Conservation (phyloP, 257 asterid species). For the Craterostigma plantagineum region DNA sequence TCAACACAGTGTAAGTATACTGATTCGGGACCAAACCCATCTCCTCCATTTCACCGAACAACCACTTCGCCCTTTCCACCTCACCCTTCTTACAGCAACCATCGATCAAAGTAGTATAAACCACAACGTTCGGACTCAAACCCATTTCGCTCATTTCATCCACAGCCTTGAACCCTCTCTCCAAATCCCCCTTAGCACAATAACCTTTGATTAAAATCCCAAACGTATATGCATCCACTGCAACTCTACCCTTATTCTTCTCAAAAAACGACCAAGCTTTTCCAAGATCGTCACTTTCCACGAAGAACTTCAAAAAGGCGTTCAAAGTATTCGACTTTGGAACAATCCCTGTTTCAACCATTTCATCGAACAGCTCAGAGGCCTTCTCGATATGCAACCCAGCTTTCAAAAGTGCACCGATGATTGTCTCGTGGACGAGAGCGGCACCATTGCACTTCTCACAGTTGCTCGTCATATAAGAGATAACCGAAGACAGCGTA, state of each 20-base stretch:
- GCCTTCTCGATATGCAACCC: constrained; percentile 21
- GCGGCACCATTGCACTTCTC: constrained; percentile 8
- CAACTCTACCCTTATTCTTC: constrained; percentile 17
- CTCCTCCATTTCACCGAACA: constrained; percentile 29
- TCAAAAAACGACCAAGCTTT: constrained; percentile 28
- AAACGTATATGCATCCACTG: constrained; percentile 40
- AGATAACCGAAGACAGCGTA: constrained; percentile 31
- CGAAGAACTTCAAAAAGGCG: constrained; percentile 20
- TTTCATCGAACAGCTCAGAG: constrained; percentile 20
- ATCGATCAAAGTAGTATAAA: constrained; percentile 50
- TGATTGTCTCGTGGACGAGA: constrained; percentile 34
- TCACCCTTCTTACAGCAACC: constrained; percentile 49
- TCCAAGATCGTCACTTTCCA: constrained; percentile 17
- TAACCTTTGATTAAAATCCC: constrained; percentile 70
- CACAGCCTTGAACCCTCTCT: constrained; percentile 32
- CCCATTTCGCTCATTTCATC: constrained; percentile 23
- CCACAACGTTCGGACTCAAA: constrained; percentile 40
- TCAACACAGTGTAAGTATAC: constrained; percentile 43
- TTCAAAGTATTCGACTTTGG: constrained; percentile 37
- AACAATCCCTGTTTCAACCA: constrained; percentile 25
- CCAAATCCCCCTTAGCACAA: constrained; percentile 29
- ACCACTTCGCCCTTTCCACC: constrained; percentile 26
- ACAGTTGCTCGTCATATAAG: constrained; percentile 17
- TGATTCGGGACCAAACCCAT: constrained; percentile 51
- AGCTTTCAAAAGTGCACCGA: constrained; percentile 29